Percentiles rank a stretch among this genome's conserved stretches.
phyloP scores from a whole-genome alignment of 2,329 filamentous ascomycete species.

The Lanzia echinophila region DNA sequence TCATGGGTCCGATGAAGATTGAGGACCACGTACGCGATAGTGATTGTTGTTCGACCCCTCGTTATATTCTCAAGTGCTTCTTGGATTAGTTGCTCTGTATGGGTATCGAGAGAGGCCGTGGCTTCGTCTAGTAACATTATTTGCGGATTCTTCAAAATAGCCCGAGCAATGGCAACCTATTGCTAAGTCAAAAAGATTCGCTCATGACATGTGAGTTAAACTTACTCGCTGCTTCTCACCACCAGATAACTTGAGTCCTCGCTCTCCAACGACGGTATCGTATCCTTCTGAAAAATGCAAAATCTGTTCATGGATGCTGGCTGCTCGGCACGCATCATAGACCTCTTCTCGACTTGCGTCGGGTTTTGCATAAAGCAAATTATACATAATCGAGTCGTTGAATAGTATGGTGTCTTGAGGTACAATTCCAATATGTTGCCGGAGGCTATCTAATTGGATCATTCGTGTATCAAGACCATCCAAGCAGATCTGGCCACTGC shows the following conservation, averaged over 20 bases:
- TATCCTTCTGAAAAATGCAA: neutral
- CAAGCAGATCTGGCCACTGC: slow-evolving; percentile 23
- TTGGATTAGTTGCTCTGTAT: neutral
- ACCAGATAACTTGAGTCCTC: neutral
- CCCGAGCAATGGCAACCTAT: neutral
- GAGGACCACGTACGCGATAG: neutral
- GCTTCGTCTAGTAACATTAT: neutral
- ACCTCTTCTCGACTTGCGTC: slow-evolving; percentile 72
- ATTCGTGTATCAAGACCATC: slow-evolving; percentile 15
- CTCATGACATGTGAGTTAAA: neutral
- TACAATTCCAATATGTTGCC: slow-evolving; percentile 76
- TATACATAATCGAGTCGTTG: slow-evolving; percentile 91
- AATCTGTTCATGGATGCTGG: neutral
- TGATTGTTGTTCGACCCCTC: neutral
- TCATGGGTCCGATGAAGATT: slow-evolving; percentile 38
- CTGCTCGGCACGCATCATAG: neutral
- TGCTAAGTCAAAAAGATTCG: neutral
- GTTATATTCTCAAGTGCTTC: neutral
- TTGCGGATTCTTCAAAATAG: neutral
- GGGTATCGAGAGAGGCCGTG: neutral
- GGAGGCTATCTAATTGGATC: slow-evolving; percentile 31
- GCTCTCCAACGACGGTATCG: neutral
- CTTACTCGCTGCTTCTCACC: neutral
- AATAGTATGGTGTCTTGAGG: slow-evolving; percentile 92
- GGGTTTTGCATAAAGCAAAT: slow-evolving; percentile 79